Evolutionary conservation across 202 grass and related monocot species (phyloP).

Genomic region (Panicum virgatum): DNA sequence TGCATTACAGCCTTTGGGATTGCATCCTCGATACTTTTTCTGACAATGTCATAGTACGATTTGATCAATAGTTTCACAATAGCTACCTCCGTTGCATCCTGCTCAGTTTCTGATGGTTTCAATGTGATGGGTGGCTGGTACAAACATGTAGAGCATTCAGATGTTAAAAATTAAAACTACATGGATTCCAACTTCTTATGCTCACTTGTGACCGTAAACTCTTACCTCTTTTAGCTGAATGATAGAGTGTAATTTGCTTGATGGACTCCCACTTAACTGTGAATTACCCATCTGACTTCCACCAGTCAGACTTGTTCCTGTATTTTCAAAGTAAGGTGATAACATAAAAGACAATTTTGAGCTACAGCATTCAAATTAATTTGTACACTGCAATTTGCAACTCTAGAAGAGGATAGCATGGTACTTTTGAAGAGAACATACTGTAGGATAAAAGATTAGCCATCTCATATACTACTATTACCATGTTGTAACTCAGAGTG

Average conservation of each 20-base stretch:
- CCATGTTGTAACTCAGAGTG: background rate
- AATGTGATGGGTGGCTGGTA: conserved; percentile 77
- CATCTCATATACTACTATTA: background rate
- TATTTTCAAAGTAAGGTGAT: conserved; percentile 12
- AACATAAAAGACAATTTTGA: background rate
- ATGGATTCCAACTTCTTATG: conserved; percentile 18
- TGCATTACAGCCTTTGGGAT: conserved; percentile 96
- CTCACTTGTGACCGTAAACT: conserved; percentile 33
- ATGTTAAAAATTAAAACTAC: conserved; percentile 1
- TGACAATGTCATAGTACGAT: conserved; percentile 98
- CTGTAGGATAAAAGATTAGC: background rate
- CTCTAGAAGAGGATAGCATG: background rate
- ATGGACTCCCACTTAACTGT: conserved; percentile 44
- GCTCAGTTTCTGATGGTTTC: conserved; percentile 79
- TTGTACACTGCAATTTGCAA: background rate
- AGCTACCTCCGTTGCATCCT: conserved; percentile 71
- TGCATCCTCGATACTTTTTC: conserved; percentile 82
- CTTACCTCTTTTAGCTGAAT: conserved; percentile 83
- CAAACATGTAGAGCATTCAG: conserved; percentile 31
- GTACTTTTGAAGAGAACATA: background rate
- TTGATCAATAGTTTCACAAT: conserved; percentile 78
- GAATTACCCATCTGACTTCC: conserved; percentile 44
- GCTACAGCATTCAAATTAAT: background rate
- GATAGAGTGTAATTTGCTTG: conserved; percentile 48
- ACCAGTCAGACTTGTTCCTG: conserved; percentile 28